Evolutionary conservation across 2,329 filamentous ascomycete genomes (phyloP), one percentile per base, ranked within the genome.

Genomic region (Teratosphaeria epicoccoides): DNA sequence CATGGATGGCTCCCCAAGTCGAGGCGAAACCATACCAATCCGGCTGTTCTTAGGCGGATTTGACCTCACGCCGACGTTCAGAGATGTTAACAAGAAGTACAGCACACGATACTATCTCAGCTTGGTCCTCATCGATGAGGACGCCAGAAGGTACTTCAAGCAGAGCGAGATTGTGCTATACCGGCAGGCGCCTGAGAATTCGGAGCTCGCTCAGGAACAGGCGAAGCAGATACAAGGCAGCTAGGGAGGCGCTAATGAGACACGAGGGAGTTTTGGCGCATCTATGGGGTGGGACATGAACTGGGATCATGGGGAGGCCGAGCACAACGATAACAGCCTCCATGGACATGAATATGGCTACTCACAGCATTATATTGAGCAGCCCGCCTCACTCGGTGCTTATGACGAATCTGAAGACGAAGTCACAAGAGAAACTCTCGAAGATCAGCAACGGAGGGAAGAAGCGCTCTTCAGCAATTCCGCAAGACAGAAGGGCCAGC

Each of bases 11-110:
- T 97, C 91, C n/a, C 93, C 93, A 28, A 96, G 90, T 49, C 80
- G 93, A 75, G 89, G 84, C 64, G 84, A 88, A 71, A 97, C 93
- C 1, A 98, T 98, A 56, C 93, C 93, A 22, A 98, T 98, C 66
- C 81, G 93, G 62, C 78, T 98, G 51, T 98, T 98, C 81, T 81
- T 98, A 9, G 93, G 93, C 55, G 93, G 93, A 49, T 98, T 98
- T 68, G 94, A 98, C 71, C 73, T 98, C 57, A 98, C 93, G 4
- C 93, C 93, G 14, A 98, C 93, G 11, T 98, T 98, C 80, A 87
- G 93, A 56, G 93, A 98, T 69, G 94, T 98, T 61, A 98, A 98
- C 80, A 98, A 98, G 79, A 98, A 98, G 74, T 98, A 95, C 71
- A 97, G 91, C 24, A 97, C 91, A 33, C 80, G 93, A 64, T 98